Evolutionary conservation across 345 rosid genomes (phyloP).

Genomic region (Salix arbutifolia): DNA sequence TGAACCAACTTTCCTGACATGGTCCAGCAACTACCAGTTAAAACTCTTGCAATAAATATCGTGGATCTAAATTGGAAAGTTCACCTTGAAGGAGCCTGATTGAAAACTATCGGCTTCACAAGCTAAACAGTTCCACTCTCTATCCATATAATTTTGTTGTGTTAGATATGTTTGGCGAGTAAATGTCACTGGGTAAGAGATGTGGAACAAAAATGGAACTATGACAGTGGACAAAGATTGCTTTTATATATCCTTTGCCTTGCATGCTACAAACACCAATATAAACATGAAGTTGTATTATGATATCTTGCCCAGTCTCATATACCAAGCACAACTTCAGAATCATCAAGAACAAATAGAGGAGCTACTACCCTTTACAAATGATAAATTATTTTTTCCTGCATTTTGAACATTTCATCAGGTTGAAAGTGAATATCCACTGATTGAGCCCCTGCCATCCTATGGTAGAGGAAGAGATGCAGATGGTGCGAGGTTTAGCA

Average conservation of each 20-base stretch:
- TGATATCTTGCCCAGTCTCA: no score
- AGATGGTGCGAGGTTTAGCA: constrained; percentile 38
- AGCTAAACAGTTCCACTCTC: background rate
- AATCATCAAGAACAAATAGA: no score
- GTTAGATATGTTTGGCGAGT: no score
- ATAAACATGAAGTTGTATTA: no score
- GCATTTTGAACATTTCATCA: constrained; percentile 8
- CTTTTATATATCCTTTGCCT: background rate
- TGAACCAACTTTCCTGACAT: background rate
- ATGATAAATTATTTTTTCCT: background rate
- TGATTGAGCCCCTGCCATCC: constrained; percentile 42
- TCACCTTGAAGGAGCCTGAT: background rate
- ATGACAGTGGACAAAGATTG: background rate
- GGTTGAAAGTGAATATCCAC: constrained; percentile 36
- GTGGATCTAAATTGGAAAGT: background rate
- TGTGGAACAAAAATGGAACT: background rate
- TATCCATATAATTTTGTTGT: background rate
- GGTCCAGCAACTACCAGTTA: background rate
- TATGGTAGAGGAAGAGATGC: constrained; percentile 49
- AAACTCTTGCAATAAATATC: background rate
- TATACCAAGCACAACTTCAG: no score
- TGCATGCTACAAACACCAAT: no score
- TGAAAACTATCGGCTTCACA: background rate
- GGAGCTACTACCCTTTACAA: no score
- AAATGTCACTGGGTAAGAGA: background rate